These are phyloP conservation scores for Trypanosoma platydactyli DNA, from an alignment of 208 protist genomes.

Conservation along the genomic window DNA sequence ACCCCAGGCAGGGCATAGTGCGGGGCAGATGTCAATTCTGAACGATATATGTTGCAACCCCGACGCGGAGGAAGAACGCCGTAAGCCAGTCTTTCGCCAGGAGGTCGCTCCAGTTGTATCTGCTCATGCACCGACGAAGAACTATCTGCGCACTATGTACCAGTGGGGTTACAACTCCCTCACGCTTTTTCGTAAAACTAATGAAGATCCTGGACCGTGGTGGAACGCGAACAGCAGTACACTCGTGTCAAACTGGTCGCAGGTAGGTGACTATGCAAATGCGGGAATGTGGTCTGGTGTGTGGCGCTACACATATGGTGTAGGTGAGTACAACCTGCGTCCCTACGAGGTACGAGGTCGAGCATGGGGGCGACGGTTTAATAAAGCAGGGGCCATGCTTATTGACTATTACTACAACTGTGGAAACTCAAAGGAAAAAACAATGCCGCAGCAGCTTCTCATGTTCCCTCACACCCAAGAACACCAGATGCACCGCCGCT, in stretches of 20 bases:
- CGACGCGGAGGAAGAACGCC: slow-evolving; percentile 82
- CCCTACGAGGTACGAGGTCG: slow-evolving; percentile 71
- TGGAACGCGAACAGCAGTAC: slow-evolving; percentile 89
- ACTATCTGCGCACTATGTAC: slow-evolving; percentile 77
- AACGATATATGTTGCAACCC: slow-evolving; percentile 88
- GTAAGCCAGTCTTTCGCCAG: slow-evolving; percentile 73
- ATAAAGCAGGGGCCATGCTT: slow-evolving; percentile 53
- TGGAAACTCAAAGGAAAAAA: slow-evolving; percentile 23
- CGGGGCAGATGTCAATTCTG: slow-evolving; percentile 82
- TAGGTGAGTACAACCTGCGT: slow-evolving; percentile 88
- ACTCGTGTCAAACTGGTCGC: slow-evolving; percentile 80
- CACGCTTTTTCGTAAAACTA: slow-evolving; percentile 83
- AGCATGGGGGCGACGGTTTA: slow-evolving; percentile 67
- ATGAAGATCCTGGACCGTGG: slow-evolving; percentile 88
- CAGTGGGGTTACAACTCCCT: slow-evolving; percentile 88
- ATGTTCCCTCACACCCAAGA: slow-evolving; percentile 86
- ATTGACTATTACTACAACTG: slow-evolving; percentile 45
- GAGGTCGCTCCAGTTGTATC: slow-evolving; percentile 52
- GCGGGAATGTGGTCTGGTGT: slow-evolving; percentile 89
- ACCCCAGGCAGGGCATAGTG: slow-evolving; percentile 66
- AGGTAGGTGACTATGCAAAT: slow-evolving; percentile 88
- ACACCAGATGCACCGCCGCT: slow-evolving; percentile 75
- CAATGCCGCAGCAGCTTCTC: slow-evolving; percentile 39
- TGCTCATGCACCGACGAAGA: slow-evolving; percentile 14
- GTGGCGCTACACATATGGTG: slow-evolving; percentile 88